Evolutionary conservation across 2,329 filamentous ascomycete genomes (phyloP), one percentile per base, ranked within the genome.

Genomic region (Diaporthe citriasiana): DNA sequence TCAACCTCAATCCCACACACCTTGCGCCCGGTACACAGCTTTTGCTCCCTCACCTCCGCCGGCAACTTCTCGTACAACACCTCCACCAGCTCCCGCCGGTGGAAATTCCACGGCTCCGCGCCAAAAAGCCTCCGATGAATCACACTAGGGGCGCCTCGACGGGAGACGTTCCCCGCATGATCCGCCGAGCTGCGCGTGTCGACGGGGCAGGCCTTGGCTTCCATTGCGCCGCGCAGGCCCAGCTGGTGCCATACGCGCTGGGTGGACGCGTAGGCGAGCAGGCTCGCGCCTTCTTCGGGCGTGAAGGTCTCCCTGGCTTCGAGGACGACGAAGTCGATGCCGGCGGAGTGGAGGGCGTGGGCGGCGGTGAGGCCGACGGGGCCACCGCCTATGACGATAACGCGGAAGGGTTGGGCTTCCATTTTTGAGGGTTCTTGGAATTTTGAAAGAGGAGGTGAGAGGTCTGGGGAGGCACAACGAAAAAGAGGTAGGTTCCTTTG

Each of bases 301-400:
- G 70, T 33, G 57, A 72, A 65, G 2, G 55, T 65, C 25, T 10
- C 8, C 5, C 56, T 25, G 47, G 78, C 76, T 59, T 85, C 84
- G 2, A 85, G 82, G 12, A 85, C 68, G 47, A 84, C 74, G 22
- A 83, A 85, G 72, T 85, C 81, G 50, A 85, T 82, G 27, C 75
- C 77, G 12, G 78, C 79, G 74, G 78, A 75, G 53, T 77, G 77
- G 53, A 82, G 77, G 8, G 77, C 75, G 70, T 81, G 79, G 30
- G 80, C 81, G 6, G 79, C 72, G 2, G 77, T 77, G 6, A 82
- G 74, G 4, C 81, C 81, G 10, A 79, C 79, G 1, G 79, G 79
- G 19, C 81, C 81, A 50, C 78, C 80, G n/a, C 81, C 81, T 3
- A 77, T 77, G 56, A 82, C 75, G 59, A 82, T 76, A 60, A 80